A percentile compares a stretch with the other conserved stretches of the same genome.
phyloP scores from a whole-genome alignment of 2,329 filamentous ascomycete species.

The Epichloe hybrida region DNA sequence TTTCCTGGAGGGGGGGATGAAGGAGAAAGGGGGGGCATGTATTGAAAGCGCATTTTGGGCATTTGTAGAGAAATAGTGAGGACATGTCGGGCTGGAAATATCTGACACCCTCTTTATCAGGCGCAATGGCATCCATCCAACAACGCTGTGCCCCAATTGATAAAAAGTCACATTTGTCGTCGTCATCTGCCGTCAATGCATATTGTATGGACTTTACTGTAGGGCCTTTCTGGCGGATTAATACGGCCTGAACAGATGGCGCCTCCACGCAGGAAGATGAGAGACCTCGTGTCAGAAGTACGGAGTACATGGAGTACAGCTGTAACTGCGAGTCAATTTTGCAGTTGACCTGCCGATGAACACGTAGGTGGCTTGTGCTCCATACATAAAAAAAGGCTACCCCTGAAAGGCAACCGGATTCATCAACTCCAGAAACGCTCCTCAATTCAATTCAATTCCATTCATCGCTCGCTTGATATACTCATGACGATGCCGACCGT shows the following conservation, averaged over 20 bases:
- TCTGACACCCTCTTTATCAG: too few relatives aligned
- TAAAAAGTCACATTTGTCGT: too few relatives aligned
- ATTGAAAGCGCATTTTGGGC: neutral
- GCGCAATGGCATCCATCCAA: too few relatives aligned
- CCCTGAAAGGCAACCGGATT: neutral
- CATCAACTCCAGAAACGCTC: too few relatives aligned
- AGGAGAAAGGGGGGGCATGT: neutral
- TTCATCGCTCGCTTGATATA: slow-evolving; percentile 22
- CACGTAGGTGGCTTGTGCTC: neutral
- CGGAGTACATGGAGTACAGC: too few relatives aligned
- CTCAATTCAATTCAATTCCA: neutral
- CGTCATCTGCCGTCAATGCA: too few relatives aligned
- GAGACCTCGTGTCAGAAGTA: too few relatives aligned
- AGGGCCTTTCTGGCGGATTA: too few relatives aligned
- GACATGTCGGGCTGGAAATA: neutral
- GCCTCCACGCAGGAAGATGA: too few relatives aligned
- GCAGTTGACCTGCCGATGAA: neutral
- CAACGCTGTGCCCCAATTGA: too few relatives aligned
- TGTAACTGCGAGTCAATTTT: neutral
- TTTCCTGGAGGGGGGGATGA: neutral
- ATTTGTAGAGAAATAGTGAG: neutral
- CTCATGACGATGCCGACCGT: slow-evolving; percentile 55
- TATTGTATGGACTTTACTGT: too few relatives aligned
- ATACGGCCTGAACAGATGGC: too few relatives aligned
- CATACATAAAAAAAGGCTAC: neutral